Base-by-base conservation (phyloP, 192 early-diverging fungal species). In the Gonapodya prolifera region DNA sequence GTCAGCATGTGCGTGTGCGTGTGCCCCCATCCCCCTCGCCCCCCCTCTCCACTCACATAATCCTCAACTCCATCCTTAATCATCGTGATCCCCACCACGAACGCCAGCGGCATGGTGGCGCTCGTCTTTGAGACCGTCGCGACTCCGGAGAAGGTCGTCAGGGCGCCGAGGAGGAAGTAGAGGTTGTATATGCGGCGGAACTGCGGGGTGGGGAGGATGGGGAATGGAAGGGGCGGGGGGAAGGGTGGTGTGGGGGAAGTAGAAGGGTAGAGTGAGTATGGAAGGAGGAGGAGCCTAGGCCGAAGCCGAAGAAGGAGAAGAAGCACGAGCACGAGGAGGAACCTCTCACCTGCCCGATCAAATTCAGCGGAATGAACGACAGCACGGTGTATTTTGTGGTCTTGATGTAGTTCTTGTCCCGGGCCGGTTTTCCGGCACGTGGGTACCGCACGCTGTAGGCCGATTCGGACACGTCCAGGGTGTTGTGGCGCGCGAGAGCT, bases 31-130 rank as follows among this genome's bases (percentile, higher is more conserved):
- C n/a, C n/a, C n/a, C n/a, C n/a, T n/a, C n/a, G n/a, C n/a, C n/a
- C n/a, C n/a, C 23, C 45, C 31, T 18, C 28, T 16, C 16, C 16
- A 32, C 71, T 73, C 31, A 73, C 71, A 76, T 86, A 87, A 78
- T 89, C 88, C 79, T 89, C 88, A 33, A 84, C 76, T n/a, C 83
- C 82, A 70, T 89, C 86, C 70, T 87, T 87, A 1, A 83, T 79
- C 35, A 84, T 79, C 0, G 88, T 82, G 35, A 87, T 84, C 31
- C 80, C 75, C 16, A 89, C 80, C 8, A 89, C 86, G 35, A 85
- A 70, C 75, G 86, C 61, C 45, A 89, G 80, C 0, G 88, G 88
- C 2, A 80, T 74, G 36, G 87, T 81, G 16, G 71, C 71, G 8
- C 8, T 30, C 71, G 28, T 30, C 31, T 73, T 18, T 2, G 82